Base-by-base conservation (phyloP, 2,329 filamentous ascomycete genomes). In the Sporothrix protearum region DNA sequence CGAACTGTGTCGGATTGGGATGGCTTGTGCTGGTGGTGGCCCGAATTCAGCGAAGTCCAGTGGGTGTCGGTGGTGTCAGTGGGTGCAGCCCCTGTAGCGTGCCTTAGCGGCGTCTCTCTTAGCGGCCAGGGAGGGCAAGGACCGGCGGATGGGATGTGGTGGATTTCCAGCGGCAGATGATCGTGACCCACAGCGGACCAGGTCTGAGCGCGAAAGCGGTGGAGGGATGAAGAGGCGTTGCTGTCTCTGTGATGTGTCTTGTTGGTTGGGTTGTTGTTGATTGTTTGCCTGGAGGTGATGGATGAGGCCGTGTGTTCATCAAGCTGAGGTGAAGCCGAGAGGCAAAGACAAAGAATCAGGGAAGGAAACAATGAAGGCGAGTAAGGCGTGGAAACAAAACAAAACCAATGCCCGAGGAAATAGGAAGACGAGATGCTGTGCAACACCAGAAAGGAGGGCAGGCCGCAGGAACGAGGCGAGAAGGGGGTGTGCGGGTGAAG, bases 101-200 rank as follows among this genome's bases (percentile, higher is more conserved):
- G 49, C 57, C 47, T 59, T 71, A 69, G 70, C 45, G 64, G 70
- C 64, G 67, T 55, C 49, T 55, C n/a, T 45, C 22, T 1, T 47
- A 51, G 51, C 28, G 51, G 30, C 51, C 33, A 68, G 47, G 30
- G 36, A n/a, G 33, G 45, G 45, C 64, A 68, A 51, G 45, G 64
- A 66, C 25, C 63, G 42, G 42, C 63, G 45, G 2, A 49, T 7
- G 42, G 49, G 49, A 47, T 53, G 49, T 53, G 49, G n/a, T 53
- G 49, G 49, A 14, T 22, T 9, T 22, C 28, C 42, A 19, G 42
- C 42, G 42, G 42, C 42, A 47, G 42, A 47, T 47, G 42, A 47
- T 14, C 28, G 9, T 57, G 55, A 39, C 39, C 68, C 49, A 36
- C 49, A 51, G 28, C 67, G 33, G 33, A 59, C 51, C 36, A 28